Evolutionary conservation across 129 eudicot genomes (phyloP).

Genomic region (Rutidosis leptorrhynchoides): DNA sequence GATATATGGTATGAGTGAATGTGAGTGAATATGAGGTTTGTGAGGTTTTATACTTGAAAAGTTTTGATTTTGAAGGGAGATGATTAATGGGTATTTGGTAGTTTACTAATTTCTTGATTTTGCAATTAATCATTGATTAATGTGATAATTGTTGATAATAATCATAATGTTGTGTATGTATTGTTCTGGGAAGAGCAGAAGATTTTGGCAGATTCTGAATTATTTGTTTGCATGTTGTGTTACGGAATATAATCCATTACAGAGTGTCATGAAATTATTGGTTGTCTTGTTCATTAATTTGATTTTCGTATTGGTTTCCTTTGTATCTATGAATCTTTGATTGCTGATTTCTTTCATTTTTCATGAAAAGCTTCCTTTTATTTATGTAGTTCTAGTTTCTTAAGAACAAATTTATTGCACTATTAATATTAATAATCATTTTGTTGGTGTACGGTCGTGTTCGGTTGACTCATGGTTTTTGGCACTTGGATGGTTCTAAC

Average conservation of each 20-base stretch:
- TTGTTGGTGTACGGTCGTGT: no score
- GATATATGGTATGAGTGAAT: not conserved
- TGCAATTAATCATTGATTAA: not conserved
- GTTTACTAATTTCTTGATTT: slow-evolving; percentile 11
- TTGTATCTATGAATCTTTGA: no score
- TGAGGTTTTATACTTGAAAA: slow-evolving; percentile 29
- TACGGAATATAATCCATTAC: slow-evolving; percentile 35
- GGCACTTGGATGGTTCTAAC: no score
- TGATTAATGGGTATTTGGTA: slow-evolving; percentile 1
- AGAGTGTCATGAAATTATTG: slow-evolving; percentile 34
- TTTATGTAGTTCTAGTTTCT: no score
- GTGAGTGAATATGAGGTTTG: slow-evolving; percentile 16
- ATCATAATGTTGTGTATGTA: not conserved
- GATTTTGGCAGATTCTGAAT: slow-evolving; percentile 30
- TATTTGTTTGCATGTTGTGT: no score
- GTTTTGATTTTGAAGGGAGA: not conserved
- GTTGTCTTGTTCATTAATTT: slow-evolving; percentile 16
- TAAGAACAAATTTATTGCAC: no score
- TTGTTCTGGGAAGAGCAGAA: slow-evolving; percentile 19
- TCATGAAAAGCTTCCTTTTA: no score
- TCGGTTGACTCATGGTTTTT: no score
- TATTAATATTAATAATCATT: no score
- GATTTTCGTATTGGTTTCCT: no score
- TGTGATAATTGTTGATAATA: slow-evolving; percentile 3
- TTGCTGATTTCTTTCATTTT: no score